Conservation (phyloP, 768 basidiomycete species). For the Boletellus sp. region DNA sequence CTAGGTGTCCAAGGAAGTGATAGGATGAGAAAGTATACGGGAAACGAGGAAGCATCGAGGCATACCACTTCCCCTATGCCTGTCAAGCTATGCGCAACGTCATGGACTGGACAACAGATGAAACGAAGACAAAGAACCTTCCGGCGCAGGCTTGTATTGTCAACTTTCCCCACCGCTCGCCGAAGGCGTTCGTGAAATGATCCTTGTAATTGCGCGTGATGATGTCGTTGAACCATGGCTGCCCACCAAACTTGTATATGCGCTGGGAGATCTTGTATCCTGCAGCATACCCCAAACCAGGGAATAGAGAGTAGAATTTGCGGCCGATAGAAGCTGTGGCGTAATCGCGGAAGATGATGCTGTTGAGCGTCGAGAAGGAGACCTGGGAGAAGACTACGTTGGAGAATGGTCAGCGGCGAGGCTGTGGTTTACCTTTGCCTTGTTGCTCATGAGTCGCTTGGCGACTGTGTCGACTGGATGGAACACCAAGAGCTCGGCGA, state of each 20-base stretch:
- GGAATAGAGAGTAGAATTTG: slow-evolving; percentile 91
- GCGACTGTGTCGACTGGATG: slow-evolving; percentile 97
- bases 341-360: slow-evolving; percentile 85
- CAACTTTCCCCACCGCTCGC: slow-evolving; percentile 93
- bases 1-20: slow-evolving; percentile 30
- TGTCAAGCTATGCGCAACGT: slow-evolving; percentile 45
- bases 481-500: slow-evolving; percentile 93
- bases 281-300: slow-evolving; percentile 95
- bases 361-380: slow-evolving; percentile 56
- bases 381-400: slow-evolving; percentile 40
- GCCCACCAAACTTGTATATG: slow-evolving; percentile 97
- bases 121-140: slow-evolving; percentile 49
- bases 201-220: slow-evolving; percentile 78
- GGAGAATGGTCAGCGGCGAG: neutral
- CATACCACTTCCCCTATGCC: slow-evolving; percentile 92
- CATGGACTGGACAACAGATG: neutral
- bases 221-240: slow-evolving; percentile 95
- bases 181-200: slow-evolving; percentile 80
- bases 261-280: slow-evolving; percentile 96
- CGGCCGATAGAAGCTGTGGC: slow-evolving; percentile 61
- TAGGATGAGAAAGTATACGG: neutral
- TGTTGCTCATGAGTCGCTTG: slow-evolving; percentile 99
- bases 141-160: slow-evolving; percentile 95
- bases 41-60: neutral
- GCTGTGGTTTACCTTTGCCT: slow-evolving; percentile 55